Percentiles rank a stretch among this genome's conserved stretches.
Conservation (phyloP, 1,284 basidiomycete species). For the Malassezia brasiliensis region DNA sequence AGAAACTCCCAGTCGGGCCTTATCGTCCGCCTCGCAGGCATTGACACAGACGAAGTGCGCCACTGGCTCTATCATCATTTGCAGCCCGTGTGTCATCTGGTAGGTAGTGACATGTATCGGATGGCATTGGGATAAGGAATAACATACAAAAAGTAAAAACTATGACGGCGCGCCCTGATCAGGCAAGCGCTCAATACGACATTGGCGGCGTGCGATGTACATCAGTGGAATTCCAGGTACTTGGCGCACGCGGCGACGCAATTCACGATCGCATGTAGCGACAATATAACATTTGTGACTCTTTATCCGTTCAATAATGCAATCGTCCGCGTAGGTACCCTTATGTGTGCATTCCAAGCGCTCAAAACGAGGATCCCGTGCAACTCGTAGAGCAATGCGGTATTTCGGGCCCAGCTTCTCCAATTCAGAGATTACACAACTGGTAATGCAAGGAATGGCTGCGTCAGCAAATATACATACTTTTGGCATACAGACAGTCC, state of each 20-base stretch:
- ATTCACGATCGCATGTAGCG: conserved; percentile 92
- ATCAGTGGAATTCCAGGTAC: conserved; percentile 48
- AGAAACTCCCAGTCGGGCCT: conserved; percentile 34
- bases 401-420: conserved; percentile 96
- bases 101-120: conserved; percentile 32
- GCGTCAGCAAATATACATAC: conserved; percentile 53
- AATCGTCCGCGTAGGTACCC: conserved; percentile 97
- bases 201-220: conserved; percentile 43
- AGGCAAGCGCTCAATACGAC: conserved; percentile 41
- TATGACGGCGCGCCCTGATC: conserved; percentile 42
- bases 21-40: conserved; percentile 64
- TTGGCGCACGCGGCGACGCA: conserved; percentile 81
- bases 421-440: conserved; percentile 94
- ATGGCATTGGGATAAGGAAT: conserved; percentile 20
- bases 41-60: conserved; percentile 62
- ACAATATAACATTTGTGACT: conserved; percentile 95
- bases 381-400: conserved; percentile 86
- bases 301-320: conserved; percentile 85
- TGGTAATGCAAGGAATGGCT: conserved; percentile 97
- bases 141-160: not conserved
- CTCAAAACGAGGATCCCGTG: conserved; percentile 93
- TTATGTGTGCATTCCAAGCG: conserved; percentile 80
- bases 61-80: conserved; percentile 59
- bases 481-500: conserved; percentile 99
- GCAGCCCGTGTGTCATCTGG: conserved; percentile 51